A percentile compares a stretch with the other conserved stretches of the same genome.
phyloP scores from a whole-genome alignment of 78 protist genomes.

The Polysphondylium violaceum region DNA sequence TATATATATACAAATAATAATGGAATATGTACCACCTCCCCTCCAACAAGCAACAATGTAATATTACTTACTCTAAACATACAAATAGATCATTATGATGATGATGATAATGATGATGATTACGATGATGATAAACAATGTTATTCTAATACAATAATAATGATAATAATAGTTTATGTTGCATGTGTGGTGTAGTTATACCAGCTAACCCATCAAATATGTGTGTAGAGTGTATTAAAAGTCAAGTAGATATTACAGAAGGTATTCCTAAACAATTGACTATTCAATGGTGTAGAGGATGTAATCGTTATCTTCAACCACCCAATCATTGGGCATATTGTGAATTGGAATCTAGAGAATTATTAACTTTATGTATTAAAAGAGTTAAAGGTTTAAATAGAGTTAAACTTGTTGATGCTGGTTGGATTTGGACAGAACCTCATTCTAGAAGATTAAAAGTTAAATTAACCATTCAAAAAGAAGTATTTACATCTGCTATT shows the following conservation, averaged over 20 bases:
- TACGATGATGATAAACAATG: no score
- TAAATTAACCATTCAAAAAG: conserved; percentile 96
- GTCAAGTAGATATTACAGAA: conserved; percentile 96
- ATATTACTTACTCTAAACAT: no score
- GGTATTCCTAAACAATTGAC: conserved; percentile 93
- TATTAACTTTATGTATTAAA: conserved; percentile 94
- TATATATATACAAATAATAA: not conserved
- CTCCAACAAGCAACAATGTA: no score
- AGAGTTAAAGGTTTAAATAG: conserved; percentile 91
- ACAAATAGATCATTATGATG: no score
- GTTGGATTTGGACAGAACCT: conserved; percentile 99
- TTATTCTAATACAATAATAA: no score
- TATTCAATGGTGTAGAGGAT: conserved; percentile 94
- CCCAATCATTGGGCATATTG: conserved; percentile 92
- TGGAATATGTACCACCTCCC: conserved; percentile 43
- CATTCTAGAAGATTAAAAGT: conserved; percentile 97
- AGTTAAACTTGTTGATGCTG: conserved; percentile 97
- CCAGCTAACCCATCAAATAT: conserved; percentile 97
- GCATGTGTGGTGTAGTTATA: conserved; percentile 82
- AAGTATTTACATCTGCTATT: conserved; percentile 87
- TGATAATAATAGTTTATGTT: conserved; percentile 85
- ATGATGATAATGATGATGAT: no score
- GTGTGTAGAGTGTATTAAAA: conserved; percentile 98
- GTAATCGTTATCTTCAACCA: conserved; percentile 94
- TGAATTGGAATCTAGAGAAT: conserved; percentile 96